Conservation (phyloP, 176 grass and related monocot species). For the Alloteropsis semialata region DNA sequence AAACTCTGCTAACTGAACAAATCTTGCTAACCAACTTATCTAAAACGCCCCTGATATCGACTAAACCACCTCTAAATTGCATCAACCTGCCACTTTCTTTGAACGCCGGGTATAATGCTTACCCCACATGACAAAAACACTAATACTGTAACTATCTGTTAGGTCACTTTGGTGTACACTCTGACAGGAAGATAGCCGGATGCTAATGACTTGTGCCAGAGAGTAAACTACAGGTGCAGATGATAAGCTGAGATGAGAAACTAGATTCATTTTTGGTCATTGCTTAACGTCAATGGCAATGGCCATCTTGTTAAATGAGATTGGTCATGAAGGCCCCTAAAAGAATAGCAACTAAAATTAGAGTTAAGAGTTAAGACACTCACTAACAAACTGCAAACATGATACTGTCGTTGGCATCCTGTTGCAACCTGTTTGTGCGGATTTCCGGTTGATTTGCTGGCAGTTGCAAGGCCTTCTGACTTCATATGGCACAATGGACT, state of each 20-base stretch:
- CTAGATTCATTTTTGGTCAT: background rate
- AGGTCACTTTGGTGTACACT: background rate
- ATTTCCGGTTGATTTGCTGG: background rate
- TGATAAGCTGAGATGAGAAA: background rate
- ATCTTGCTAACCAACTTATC: too few species aligned
- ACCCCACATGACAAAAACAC: background rate
- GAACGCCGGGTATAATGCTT: too few species aligned
- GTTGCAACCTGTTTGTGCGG: background rate
- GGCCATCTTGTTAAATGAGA: background rate
- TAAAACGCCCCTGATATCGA: too few species aligned
- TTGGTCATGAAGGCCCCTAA: too few species aligned
- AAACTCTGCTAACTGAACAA: too few species aligned
- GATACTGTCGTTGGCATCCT: too few species aligned
- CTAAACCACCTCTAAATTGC: too few species aligned
- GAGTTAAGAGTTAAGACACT: background rate
- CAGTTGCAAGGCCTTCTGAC: background rate
- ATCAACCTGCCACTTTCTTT: too few species aligned
- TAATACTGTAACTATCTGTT: background rate
- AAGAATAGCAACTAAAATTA: too few species aligned
- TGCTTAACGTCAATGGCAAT: background rate
- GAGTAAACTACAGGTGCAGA: background rate
- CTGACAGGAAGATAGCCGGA: background rate
- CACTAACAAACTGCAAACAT: background rate
- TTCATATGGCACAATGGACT: background rate
- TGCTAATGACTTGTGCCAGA: background rate